Conservation (phyloP, 164 flowering plant genomes). For the Piper longum region DNA sequence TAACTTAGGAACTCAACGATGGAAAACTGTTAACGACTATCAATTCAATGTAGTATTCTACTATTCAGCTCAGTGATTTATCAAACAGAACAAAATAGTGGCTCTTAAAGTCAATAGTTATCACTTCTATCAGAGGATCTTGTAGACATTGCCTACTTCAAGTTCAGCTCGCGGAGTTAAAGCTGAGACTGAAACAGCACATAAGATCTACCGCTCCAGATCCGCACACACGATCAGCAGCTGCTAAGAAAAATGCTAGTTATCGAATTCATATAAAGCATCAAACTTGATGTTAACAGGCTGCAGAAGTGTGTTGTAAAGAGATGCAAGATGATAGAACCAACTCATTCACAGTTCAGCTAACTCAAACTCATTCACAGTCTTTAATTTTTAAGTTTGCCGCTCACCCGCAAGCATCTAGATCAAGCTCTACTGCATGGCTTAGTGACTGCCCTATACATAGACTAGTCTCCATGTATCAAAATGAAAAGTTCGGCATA, state of each 20-base stretch:
- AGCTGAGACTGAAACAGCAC: conserved; percentile 97
- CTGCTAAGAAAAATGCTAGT: conserved; percentile 29
- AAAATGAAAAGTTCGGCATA: too few relatives aligned
- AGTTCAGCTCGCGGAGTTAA: conserved; percentile 97
- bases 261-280: not conserved
- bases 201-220: conserved; percentile 97
- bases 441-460: too few relatives aligned
- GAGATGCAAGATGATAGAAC: not conserved
- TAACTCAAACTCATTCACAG: too few relatives aligned
- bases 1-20: not conserved
- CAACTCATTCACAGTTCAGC: too few relatives aligned
- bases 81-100: not conserved
- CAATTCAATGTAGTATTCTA: not conserved
- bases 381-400: too few relatives aligned
- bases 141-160: conserved; percentile 39
- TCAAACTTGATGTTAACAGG: not conserved
- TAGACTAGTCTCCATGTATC: too few relatives aligned
- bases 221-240: conserved; percentile 98
- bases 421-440: too few relatives aligned
- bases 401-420: too few relatives aligned
- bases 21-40: too few relatives aligned
- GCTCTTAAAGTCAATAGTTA: too few relatives aligned
- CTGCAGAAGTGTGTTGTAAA: not conserved
- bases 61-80: too few relatives aligned
- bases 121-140: not conserved